phyloP scores from a whole-genome alignment of 1,284 basidiomycete species.

The Ustilago loliicola region DNA sequence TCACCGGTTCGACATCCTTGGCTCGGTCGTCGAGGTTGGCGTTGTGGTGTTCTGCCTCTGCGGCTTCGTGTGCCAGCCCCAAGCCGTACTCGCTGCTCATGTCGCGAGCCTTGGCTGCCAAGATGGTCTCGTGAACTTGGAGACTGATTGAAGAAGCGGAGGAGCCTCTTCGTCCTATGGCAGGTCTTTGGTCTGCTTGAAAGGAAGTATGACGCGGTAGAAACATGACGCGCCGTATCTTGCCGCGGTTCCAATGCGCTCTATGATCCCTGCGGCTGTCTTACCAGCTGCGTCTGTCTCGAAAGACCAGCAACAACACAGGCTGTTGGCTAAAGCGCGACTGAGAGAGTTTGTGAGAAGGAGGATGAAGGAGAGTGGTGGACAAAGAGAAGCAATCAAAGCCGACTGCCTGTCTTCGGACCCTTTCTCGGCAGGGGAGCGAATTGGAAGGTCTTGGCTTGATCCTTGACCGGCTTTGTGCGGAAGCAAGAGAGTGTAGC shows the following conservation, averaged over 20 bases:
- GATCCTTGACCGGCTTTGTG: neutral
- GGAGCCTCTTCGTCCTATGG: conserved; percentile 15
- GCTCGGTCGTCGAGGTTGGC: neutral
- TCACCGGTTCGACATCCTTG: neutral
- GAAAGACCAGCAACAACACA: neutral
- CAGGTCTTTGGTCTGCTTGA: conserved; percentile 20
- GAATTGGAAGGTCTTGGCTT: neutral
- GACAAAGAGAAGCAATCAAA: neutral
- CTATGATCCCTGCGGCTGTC: neutral
- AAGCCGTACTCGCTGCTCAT: conserved; percentile 40
- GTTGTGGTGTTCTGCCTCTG: neutral
- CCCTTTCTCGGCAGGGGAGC: neutral
- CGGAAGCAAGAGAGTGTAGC: neutral
- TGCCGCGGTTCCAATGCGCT: neutral
- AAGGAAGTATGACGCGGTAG: conserved; percentile 25
- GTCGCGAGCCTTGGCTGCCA: conserved; percentile 44
- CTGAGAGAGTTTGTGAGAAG: neutral
- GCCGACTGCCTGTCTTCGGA: neutral
- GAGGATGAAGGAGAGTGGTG: neutral
- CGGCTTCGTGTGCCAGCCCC: conserved; percentile 28
- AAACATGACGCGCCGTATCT: conserved; percentile 21
- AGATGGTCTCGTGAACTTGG: conserved; percentile 44
- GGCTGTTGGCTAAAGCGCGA: neutral
- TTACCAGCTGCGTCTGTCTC: neutral
- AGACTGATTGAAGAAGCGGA: conserved; percentile 35